A percentile compares a stretch with the other conserved stretches of the same genome.
These are phyloP conservation scores for Sesbania bispinosa DNA, from an alignment of 306 rosid species.

Conservation along the genomic window DNA sequence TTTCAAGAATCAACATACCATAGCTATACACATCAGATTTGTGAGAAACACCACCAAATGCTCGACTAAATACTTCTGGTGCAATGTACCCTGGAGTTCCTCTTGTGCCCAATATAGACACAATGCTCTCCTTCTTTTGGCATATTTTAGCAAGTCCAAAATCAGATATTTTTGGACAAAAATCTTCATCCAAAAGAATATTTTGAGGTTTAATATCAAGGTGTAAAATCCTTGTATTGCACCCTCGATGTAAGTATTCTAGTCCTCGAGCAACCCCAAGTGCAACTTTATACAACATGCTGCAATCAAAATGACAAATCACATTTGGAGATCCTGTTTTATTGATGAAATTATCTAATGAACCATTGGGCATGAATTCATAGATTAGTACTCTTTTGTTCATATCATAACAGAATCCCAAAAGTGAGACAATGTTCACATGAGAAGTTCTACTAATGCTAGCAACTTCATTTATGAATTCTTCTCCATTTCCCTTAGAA, in stretches of 20 bases:
- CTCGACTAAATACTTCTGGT: constrained; percentile 24
- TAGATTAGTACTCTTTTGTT: constrained; percentile 40
- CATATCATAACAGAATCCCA: constrained; percentile 35
- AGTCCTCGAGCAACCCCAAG: constrained; percentile 41
- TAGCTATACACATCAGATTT: constrained; percentile 43
- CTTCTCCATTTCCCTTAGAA: constrained; percentile 37
- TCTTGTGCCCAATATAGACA: constrained; percentile 27
- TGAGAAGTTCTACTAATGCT: constrained; percentile 45
- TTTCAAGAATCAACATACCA: constrained; percentile 37
- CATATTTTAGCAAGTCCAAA: constrained; percentile 38
- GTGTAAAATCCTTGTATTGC: constrained; percentile 37
- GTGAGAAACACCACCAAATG: constrained; percentile 31
- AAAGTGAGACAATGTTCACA: constrained; percentile 35
- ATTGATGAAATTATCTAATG: constrained; percentile 35
- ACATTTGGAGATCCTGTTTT: neutral
- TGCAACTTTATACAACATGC: constrained; percentile 10
- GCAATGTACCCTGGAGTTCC: constrained; percentile 41
- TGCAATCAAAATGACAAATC: constrained; percentile 17
- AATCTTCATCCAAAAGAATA: constrained; percentile 19
- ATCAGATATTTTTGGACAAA: constrained; percentile 38
- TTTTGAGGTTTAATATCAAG: constrained; percentile 38
- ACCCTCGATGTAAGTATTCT: constrained; percentile 43
- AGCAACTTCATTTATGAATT: constrained; percentile 44
- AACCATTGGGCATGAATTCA: constrained; percentile 46
- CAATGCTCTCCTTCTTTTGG: constrained; percentile 25